Conservation (phyloP, 139 green algal species). For the Chlorella sp. region DNA sequence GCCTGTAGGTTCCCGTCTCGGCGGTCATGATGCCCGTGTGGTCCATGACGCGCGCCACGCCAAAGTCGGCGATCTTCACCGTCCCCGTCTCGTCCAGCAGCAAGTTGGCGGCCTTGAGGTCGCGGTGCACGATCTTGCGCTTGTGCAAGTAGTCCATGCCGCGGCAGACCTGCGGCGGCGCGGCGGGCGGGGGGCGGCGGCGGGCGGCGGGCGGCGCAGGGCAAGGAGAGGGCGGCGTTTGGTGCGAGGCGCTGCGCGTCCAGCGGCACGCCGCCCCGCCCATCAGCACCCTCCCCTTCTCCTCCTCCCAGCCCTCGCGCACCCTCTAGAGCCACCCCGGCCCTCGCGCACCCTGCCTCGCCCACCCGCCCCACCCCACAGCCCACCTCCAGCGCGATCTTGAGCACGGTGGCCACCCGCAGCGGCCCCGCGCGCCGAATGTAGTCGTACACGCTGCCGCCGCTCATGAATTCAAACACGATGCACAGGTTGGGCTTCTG, state of each 20-base stretch:
- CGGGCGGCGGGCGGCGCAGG: too few relatives aligned
- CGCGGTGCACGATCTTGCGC: conserved; percentile 95
- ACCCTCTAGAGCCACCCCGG: too few relatives aligned
- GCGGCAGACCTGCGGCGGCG: too few relatives aligned
- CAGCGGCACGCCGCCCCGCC: too few relatives aligned
- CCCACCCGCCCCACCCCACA: too few relatives aligned
- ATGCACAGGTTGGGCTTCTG: conserved; percentile 97
- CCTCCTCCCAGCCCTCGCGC: too few relatives aligned
- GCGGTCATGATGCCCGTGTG: conserved; percentile 93
- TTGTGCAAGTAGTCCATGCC: conserved; percentile 99
- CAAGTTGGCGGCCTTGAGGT: conserved; percentile 91
- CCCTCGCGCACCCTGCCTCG: too few relatives aligned
- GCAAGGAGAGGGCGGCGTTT: too few relatives aligned
- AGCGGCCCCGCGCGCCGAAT: conserved; percentile 74
- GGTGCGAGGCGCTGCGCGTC: too few relatives aligned
- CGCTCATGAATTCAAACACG: conserved; percentile 98
- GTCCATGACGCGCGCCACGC: conserved; percentile 92
- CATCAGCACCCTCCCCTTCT: too few relatives aligned
- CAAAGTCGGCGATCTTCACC: conserved; percentile 97
- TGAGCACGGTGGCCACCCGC: conserved; percentile 71
- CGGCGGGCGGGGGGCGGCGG: too few relatives aligned
- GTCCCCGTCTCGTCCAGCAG: conserved; percentile 94
- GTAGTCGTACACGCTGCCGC: conserved; percentile 95
- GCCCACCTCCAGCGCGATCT: conserved; percentile 86
- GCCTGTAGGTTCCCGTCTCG: conserved; percentile 98